Conservation (phyloP, 371 early-diverging fungal genomes). For the Cokeromyces recurvatus region DNA sequence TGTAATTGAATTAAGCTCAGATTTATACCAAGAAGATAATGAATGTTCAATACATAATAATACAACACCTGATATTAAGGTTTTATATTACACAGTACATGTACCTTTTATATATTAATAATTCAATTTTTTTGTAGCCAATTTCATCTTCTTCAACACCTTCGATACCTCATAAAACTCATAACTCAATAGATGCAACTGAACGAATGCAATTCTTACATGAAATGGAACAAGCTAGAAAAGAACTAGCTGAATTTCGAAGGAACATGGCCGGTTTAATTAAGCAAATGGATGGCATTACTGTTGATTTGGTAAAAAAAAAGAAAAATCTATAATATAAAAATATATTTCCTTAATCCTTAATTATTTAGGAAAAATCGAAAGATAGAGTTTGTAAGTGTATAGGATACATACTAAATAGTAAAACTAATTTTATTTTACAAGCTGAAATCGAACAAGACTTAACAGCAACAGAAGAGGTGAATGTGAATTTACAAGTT, state of each 20-base stretch:
- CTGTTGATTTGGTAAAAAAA: constrained; percentile 41
- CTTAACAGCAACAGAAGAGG: constrained; percentile 50
- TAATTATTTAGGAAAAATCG: constrained; percentile 22
- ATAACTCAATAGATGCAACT: constrained; percentile 8
- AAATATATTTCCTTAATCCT: too few species aligned
- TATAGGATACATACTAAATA: background rate
- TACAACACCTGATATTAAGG: constrained; percentile 1
- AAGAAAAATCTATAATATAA: too few species aligned
- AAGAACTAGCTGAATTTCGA: constrained; percentile 49
- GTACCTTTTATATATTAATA: too few species aligned
- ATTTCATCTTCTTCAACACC: constrained; percentile 18
- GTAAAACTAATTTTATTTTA: background rate
- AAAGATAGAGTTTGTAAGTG: constrained; percentile 34
- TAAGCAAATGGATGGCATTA: constrained; percentile 56
- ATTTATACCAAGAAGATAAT: constrained; percentile 2
- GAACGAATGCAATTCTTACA: constrained; percentile 23
- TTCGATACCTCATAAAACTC: background rate
- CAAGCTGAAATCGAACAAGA: constrained; percentile 54
- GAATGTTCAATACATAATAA: background rate
- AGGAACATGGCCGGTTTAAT: constrained; percentile 50
- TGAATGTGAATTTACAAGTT: constrained; percentile 55
- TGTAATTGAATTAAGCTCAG: background rate
- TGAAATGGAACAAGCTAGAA: constrained; percentile 44
- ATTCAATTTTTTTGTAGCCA: constrained; percentile 3
- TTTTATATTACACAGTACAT: background rate